These are phyloP conservation scores for Magnaporthiopsis rhizophila DNA, from an alignment of 2,329 filamentous ascomycete species.

Conservation along the genomic window DNA sequence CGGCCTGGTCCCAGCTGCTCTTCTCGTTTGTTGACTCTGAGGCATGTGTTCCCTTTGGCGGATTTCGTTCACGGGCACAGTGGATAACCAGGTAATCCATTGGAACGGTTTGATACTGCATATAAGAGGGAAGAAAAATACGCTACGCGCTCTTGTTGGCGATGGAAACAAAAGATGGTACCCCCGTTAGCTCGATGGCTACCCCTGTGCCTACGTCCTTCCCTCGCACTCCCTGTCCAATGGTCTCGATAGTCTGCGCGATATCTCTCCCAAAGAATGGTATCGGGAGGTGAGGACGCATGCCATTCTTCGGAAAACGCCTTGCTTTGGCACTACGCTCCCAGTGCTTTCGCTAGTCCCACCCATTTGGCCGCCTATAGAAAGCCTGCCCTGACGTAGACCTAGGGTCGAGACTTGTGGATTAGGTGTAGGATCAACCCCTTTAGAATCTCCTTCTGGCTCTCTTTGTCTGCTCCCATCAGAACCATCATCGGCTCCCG, in stretches of 20 bases:
- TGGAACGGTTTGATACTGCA: too few relatives aligned
- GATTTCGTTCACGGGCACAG: too few relatives aligned
- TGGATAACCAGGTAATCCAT: too few relatives aligned
- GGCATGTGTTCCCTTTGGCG: too few relatives aligned
- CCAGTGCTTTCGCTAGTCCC: neutral
- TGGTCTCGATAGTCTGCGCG: neutral
- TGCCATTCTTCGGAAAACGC: neutral
- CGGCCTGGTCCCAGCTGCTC: too few relatives aligned
- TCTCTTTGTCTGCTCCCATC: neutral
- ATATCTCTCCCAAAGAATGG: neutral
- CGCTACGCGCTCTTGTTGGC: too few relatives aligned
- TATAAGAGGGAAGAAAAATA: too few relatives aligned
- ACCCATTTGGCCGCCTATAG: neutral
- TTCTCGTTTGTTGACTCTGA: too few relatives aligned
- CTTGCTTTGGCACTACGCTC: neutral
- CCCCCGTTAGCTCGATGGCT: too few relatives aligned
- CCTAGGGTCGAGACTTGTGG: neutral
- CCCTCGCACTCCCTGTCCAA: neutral
- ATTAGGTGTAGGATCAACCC: neutral
- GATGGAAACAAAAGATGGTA: too few relatives aligned
- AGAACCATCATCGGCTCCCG: neutral
- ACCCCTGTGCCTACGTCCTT: too few relatives aligned
- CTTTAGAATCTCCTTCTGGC: neutral
- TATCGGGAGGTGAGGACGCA: neutral
- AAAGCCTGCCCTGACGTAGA: neutral